phyloP scores from a whole-genome alignment of 768 basidiomycete species.

The Boletus rex-veris region DNA sequence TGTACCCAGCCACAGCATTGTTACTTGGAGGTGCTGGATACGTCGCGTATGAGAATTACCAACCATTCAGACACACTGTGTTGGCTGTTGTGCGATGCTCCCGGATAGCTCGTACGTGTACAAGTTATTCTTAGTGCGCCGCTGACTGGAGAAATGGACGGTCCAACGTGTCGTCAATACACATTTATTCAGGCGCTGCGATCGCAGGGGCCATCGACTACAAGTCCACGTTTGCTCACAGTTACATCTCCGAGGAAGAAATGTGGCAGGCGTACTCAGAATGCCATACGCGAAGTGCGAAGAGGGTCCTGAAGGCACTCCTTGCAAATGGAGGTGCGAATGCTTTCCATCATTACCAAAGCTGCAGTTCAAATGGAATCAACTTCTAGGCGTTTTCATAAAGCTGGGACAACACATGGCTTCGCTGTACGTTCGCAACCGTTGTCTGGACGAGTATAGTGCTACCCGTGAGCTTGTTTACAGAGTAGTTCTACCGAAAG shows the following conservation, averaged over 20 bases:
- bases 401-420: slow-evolving; percentile 90
- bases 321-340: slow-evolving; percentile 79
- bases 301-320: slow-evolving; percentile 75
- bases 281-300: slow-evolving; percentile 83
- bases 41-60: slow-evolving; percentile 61
- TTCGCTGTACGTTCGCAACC: slow-evolving; percentile 43
- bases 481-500: slow-evolving; percentile 54
- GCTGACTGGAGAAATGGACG: slow-evolving; percentile 26
- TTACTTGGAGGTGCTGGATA: slow-evolving; percentile 32
- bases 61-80: slow-evolving; percentile 71
- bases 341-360: not conserved
- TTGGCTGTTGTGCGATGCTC: slow-evolving; percentile 79
- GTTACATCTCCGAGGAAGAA: slow-evolving; percentile 50
- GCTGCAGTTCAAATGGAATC: not conserved
- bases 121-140: slow-evolving; percentile 21
- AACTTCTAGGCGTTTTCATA: slow-evolving; percentile 66
- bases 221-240: slow-evolving; percentile 59
- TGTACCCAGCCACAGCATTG: slow-evolving; percentile 24
- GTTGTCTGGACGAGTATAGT: slow-evolving; percentile 17
- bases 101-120: slow-evolving; percentile 60
- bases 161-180: not conserved
- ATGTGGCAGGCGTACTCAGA: slow-evolving; percentile 56
- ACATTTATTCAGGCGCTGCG: slow-evolving; percentile 48
- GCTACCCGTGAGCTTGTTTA: slow-evolving; percentile 6
- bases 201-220: slow-evolving; percentile 66